Percentiles rank a stretch among this genome's conserved stretches.
phyloP scores from a whole-genome alignment of 805 yeast genomes.

The Lachancea thermotolerans region DNA sequence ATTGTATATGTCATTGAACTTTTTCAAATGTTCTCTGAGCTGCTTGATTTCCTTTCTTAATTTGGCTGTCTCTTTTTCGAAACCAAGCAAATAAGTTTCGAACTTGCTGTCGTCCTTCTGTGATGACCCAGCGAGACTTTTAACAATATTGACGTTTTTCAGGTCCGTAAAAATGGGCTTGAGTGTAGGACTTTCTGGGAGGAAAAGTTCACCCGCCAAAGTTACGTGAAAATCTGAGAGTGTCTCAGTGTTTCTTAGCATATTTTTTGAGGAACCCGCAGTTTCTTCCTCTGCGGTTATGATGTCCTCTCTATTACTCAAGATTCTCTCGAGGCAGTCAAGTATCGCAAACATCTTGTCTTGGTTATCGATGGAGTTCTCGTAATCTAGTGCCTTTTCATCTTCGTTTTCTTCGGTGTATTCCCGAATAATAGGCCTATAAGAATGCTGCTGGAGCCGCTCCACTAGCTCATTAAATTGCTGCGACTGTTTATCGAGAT shows the following conservation, averaged over 20 bases:
- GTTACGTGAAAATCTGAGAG: conserved; percentile 29
- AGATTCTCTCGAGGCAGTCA: conserved; percentile 43
- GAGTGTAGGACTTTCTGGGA: conserved; percentile 24
- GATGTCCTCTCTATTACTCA: conserved; percentile 38
- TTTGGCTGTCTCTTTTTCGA: conserved; percentile 16
- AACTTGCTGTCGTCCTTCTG: conserved; percentile 9
- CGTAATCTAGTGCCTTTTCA: conserved; percentile 69
- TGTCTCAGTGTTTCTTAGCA: conserved; percentile 14
- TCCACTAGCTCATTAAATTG: conserved; percentile 19
- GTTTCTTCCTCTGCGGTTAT: conserved; percentile 23
- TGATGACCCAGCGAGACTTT: background rate
- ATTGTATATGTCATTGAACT: conserved; percentile 63
- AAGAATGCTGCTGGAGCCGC: conserved; percentile 15
- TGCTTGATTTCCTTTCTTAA: conserved; percentile 22
- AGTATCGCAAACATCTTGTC: conserved; percentile 58
- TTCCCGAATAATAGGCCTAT: conserved; percentile 25
- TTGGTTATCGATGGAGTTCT: conserved; percentile 65
- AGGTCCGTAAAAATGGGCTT: conserved; percentile 30
- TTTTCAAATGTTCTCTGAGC: conserved; percentile 39
- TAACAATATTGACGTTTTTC: conserved; percentile 25
- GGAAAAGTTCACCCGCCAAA: conserved; percentile 21
- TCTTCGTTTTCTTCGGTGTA: conserved; percentile 31
- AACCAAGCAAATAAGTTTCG: conserved; percentile 24
- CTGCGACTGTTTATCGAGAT: conserved; percentile 22
- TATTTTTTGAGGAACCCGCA: conserved; percentile 12